phyloP scores from a whole-genome alignment of 83 land plant species.

The Isoetes engelmannii region DNA sequence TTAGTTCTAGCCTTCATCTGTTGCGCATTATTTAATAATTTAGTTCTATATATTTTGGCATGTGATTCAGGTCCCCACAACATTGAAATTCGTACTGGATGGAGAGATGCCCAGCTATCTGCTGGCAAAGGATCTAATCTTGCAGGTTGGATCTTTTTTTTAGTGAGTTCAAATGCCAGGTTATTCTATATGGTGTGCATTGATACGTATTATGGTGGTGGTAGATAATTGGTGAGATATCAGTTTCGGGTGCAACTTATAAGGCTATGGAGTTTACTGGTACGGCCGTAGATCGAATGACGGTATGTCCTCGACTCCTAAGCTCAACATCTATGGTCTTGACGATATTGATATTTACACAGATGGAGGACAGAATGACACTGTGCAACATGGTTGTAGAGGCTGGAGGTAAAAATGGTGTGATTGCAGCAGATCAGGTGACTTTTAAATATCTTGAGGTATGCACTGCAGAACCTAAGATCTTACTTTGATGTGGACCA shows the following conservation, averaged over 20 bases:
- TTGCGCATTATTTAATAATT: background rate
- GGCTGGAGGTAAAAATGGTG: constrained; percentile 98
- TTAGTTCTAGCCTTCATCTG: background rate
- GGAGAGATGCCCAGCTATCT: constrained; percentile 93
- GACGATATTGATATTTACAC: constrained; percentile 1
- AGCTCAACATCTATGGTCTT: constrained; percentile 6
- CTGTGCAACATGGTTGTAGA: constrained; percentile 98
- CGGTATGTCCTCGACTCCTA: constrained; percentile 38
- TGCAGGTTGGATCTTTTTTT: constrained; percentile 50
- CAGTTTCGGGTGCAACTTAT: constrained; percentile 89
- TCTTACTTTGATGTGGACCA: background rate
- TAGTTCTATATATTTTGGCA: constrained; percentile 4
- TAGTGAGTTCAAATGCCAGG: background rate
- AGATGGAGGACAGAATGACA: constrained; percentile 99
- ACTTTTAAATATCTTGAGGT: constrained; percentile 86
- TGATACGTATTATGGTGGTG: constrained; percentile 1
- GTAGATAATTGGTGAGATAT: constrained; percentile 95
- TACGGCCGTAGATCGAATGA: constrained; percentile 78
- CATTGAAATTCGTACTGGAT: constrained; percentile 84
- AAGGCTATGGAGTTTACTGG: constrained; percentile 93
- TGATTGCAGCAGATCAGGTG: constrained; percentile 77
- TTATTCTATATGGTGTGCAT: background rate
- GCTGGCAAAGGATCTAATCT: constrained; percentile 88
- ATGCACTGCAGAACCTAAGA: background rate
- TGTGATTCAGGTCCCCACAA: constrained; percentile 66